phyloP scores from a whole-genome alignment of 2,329 filamentous ascomycete genomes.

The Aspergillus versicolor region DNA sequence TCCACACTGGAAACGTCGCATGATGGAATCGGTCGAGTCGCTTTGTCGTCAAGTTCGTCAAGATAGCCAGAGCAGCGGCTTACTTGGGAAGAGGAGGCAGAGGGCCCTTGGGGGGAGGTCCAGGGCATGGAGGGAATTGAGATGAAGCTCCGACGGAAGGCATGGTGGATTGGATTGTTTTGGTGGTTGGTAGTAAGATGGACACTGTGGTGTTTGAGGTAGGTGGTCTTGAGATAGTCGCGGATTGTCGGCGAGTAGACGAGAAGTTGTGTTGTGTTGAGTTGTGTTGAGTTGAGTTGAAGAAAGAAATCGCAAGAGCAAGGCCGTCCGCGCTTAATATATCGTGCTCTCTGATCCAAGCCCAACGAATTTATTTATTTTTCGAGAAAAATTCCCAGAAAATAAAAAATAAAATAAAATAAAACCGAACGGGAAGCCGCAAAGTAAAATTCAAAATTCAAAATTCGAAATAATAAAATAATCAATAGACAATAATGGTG shows the following conservation, averaged over 20 bases:
- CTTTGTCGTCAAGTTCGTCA: slow-evolving; percentile 35
- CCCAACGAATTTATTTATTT: slow-evolving; percentile 13
- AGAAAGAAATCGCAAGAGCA: slow-evolving; percentile 9
- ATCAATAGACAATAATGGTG: slow-evolving; percentile 9
- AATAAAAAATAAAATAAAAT: background rate
- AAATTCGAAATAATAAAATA: slow-evolving; percentile 3
- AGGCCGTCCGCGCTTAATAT: slow-evolving; percentile 22
- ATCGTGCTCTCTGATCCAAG: slow-evolving; percentile 5
- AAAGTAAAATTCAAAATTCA: slow-evolving; percentile 6
- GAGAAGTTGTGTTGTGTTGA: background rate
- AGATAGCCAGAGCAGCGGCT: slow-evolving; percentile 17
- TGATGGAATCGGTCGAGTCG: slow-evolving; percentile 23
- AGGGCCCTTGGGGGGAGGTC: slow-evolving; percentile 40
- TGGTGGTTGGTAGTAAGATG: slow-evolving; percentile 5
- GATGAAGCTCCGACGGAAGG: slow-evolving; percentile 36
- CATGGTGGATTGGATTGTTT: slow-evolving; percentile 22
- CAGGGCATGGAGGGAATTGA: slow-evolving; percentile 41
- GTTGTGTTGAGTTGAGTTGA: slow-evolving; percentile 6
- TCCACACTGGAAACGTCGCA: slow-evolving; percentile 16
- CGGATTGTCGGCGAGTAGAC: background rate
- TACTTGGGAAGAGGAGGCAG: slow-evolving; percentile 41
- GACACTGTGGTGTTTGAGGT: too few species aligned
- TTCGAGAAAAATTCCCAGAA: slow-evolving; percentile 4
- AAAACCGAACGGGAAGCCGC: slow-evolving; percentile 11
- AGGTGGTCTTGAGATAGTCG: background rate